Evolutionary conservation across 768 basidiomycete genomes (phyloP), one percentile per base, ranked within the genome.

Genomic region (Dioszegia aurantiaca): DNA sequence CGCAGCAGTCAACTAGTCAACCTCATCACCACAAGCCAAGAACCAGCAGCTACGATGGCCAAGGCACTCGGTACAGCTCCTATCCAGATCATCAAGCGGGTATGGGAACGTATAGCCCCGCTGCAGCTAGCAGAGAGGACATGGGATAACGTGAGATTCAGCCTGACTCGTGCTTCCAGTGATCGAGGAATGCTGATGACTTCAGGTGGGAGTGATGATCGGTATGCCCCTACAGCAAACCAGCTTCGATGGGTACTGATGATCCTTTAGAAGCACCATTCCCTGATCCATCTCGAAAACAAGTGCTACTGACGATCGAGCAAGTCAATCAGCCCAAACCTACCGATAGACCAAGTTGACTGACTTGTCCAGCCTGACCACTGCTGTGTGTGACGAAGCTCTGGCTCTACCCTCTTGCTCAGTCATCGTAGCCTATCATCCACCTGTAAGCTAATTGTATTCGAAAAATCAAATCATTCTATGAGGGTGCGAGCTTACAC

Each of bases 81-180:
- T 31, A 60, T 71, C 5, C 49, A 65, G 10, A 30, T 69, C 33
- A 61, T 77, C 39, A 73, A 74, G 58, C 36, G 56, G 16, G 72
- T 67, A 39, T 77, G 75, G 75, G 74, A 77, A 57, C 58, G 70
- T 33, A 87, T 95, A 62, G 91, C 92, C 1, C 93, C 93, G 2
- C 81, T 90, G 21, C 80, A 83, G 36, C 81, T 95, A 8, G 92
- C 93, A 17, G 91, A 88, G 64, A 84, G 82, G 61, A 68, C 62
- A 57, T 97, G 93, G 91, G 93, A 97, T 70, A 97, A 97, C 78
- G 92, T 95, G 63, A 78, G 88, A 78, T 41, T 54, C 39, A 27
- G 33, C 55, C 19, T 9, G 49, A 19, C 23, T 14, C 56, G 8
- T 6, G 9, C 28, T 21, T 31, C 10, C 21, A 3, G 16, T 39